Base-by-base conservation (phyloP, 805 yeast genomes). In the Candida methanosorbosa region DNA sequence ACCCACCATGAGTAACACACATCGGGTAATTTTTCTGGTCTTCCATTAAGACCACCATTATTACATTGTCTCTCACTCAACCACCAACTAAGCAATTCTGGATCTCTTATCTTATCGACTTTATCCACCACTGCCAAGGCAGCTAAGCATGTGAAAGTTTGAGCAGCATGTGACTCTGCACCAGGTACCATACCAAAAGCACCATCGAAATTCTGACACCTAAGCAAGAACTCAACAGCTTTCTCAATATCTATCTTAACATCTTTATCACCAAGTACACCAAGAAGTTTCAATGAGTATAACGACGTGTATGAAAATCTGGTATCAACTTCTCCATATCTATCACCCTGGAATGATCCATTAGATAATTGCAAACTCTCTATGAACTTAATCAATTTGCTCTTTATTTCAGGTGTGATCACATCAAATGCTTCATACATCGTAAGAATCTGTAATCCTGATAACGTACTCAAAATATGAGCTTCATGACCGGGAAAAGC, bases 1-100 rank as follows among this genome's bases (percentile, higher is more conserved):
- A 87, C 94, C 99, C 99, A 92, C 95, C 97, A 92, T 46, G 92
- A 78, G 54, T 92, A 92, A 54, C 99, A 92, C n/a, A 85, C 95
- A 57, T 92, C 99, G 0, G 97, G 95, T 15, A 86, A 61, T 54
- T 92, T 92, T 39, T 92, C 95, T 0, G 97, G 96, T 33, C 99
- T 70, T 1, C 99, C 99, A 52, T 92, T 92, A 36, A 92, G 66
- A 0, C 99, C 99, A 5, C 99, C 99, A 20, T 70, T 70, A 5
- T 72, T 68, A 8, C 85, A 71, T 56, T 92, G 99, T 38, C 99
- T 64, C 52, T 92, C 97, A 48, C 90, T 71, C 15, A 92, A 64
- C 97, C 98, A 92, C 74, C 82, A 75, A 3, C 79, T 77, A 11
- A 84, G 63, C 31, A 70, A 55, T 19, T 72, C 72, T 18, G 49